These are phyloP conservation scores for Chaetomium fimeti DNA, from an alignment of 495 filamentous ascomycete genomes.

Conservation along the genomic window DNA sequence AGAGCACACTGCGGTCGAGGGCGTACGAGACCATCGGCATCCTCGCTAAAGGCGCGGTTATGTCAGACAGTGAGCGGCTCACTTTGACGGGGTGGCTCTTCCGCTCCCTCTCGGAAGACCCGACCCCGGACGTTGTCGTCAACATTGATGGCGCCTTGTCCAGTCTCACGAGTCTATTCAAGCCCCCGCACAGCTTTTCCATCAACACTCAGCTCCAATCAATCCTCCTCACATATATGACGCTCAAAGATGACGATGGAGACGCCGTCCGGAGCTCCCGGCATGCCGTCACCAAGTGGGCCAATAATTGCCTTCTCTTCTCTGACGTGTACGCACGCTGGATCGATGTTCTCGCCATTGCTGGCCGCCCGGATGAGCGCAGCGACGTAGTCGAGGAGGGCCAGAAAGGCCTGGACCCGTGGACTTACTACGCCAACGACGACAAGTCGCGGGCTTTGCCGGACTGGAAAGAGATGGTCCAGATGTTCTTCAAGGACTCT, in stretches of 20 bases:
- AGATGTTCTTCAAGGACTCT: constrained; percentile 45
- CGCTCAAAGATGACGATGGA: constrained; percentile 53
- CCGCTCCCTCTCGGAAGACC: constrained; percentile 74
- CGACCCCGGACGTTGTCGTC: constrained; percentile 70
- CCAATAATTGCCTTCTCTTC: constrained; percentile 84
- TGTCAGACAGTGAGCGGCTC: constrained; percentile 51
- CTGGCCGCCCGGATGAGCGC: constrained; percentile 59
- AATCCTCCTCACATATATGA: constrained; percentile 68
- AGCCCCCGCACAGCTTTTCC: constrained; percentile 42
- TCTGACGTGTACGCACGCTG: constrained; percentile 75
- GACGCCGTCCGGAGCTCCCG: constrained; percentile 62
- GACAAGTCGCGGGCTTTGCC: constrained; percentile 42
- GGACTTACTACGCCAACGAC: constrained; percentile 46
- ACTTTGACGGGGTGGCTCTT: constrained; percentile 76
- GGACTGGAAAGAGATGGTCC: constrained; percentile 48
- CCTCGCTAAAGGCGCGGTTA: constrained; percentile 57
- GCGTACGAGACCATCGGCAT: constrained; percentile 86
- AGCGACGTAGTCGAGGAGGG: constrained; percentile 88
- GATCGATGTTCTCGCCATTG: constrained; percentile 80
- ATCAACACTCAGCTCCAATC: constrained; percentile 38
- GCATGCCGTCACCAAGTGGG: constrained; percentile 82
- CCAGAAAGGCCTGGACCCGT: constrained; percentile 71
- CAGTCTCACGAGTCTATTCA: constrained; percentile 58
- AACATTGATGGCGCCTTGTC: constrained; percentile 88
- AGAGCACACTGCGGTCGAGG: constrained; percentile 64